Evolutionary conservation across 768 basidiomycete genomes (phyloP).

Genomic region (Rhodotorula graminis): DNA sequence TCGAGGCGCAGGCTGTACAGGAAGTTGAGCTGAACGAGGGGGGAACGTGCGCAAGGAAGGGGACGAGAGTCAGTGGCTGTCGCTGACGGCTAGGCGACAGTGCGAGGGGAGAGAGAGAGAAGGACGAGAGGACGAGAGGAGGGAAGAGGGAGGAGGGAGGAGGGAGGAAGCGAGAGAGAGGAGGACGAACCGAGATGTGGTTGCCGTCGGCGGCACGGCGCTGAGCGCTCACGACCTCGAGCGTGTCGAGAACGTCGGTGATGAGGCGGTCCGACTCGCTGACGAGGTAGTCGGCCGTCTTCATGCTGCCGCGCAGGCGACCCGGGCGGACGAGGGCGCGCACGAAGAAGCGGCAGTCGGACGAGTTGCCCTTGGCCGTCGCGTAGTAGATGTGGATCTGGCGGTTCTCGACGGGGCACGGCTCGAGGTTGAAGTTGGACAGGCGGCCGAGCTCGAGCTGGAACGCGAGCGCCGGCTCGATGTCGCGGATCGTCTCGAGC

Average conservation of each 20-base stretch:
- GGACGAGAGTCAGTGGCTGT: not conserved
- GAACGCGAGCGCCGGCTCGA: conserved; percentile 95
- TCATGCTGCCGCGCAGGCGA: conserved; percentile 84
- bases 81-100: not conserved
- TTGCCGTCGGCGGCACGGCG: conserved; percentile 93
- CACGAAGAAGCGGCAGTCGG: conserved; percentile 97
- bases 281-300: conserved; percentile 93
- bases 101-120: not conserved
- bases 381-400: conserved; percentile 98
- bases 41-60: conserved; percentile 43
- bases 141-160: not conserved
- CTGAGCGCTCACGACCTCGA: conserved; percentile 86
- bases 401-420: conserved; percentile 93
- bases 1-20: conserved; percentile 92
- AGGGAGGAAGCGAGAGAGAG: not conserved
- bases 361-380: conserved; percentile 87
- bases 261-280: conserved; percentile 97
- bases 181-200: conserved; percentile 64
- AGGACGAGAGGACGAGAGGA: not conserved
- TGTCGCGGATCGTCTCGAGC: conserved; percentile 94
- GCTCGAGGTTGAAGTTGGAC: conserved; percentile 91
- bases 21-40: conserved; percentile 65
- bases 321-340: conserved; percentile 94
- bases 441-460: conserved; percentile 94
- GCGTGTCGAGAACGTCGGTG: conserved; percentile 84